phyloP scores from a whole-genome alignment of 1,284 basidiomycete species.

The Meira miltonrushii region DNA sequence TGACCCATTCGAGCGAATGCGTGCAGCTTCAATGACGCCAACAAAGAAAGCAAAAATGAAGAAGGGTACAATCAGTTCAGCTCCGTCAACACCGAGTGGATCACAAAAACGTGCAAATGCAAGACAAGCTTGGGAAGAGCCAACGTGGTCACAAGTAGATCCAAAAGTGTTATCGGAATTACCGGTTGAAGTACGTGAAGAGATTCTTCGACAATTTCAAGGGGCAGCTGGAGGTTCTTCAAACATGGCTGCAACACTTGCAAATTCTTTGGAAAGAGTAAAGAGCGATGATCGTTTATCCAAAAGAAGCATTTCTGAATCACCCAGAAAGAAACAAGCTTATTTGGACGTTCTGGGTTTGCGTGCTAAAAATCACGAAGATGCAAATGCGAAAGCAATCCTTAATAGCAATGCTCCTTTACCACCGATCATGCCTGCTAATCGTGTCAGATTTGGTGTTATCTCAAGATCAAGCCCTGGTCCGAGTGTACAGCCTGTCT shows the following conservation, averaged over 20 bases:
- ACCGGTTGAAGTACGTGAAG: slow-evolving; percentile 33
- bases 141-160: slow-evolving; percentile 46
- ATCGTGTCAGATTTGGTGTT: not conserved
- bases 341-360: slow-evolving; percentile 7
- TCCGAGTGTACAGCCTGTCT: not conserved
- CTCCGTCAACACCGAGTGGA: slow-evolving; percentile 21
- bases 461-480: not conserved
- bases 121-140: not conserved
- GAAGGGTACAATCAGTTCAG: slow-evolving; percentile 12
- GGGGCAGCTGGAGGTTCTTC: slow-evolving; percentile 7
- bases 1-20: slow-evolving; percentile 2
- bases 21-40: slow-evolving; percentile 10
- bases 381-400: too few species aligned
- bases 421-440: not conserved
- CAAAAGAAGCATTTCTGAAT: not conserved
- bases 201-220: slow-evolving; percentile 32
- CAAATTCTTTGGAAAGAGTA: too few species aligned
- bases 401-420: not conserved
- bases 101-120: too few species aligned
- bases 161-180: slow-evolving; percentile 39
- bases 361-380: not conserved
- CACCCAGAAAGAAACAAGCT: not conserved
- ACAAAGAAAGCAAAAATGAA: slow-evolving; percentile 1
- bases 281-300: slow-evolving; percentile 11
- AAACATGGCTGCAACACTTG: too few species aligned